A percentile compares a stretch with the other conserved stretches of the same genome.
Evolutionary conservation across 2,329 filamentous ascomycete genomes (phyloP).

Genomic region (Colletotrichum tabaci): DNA sequence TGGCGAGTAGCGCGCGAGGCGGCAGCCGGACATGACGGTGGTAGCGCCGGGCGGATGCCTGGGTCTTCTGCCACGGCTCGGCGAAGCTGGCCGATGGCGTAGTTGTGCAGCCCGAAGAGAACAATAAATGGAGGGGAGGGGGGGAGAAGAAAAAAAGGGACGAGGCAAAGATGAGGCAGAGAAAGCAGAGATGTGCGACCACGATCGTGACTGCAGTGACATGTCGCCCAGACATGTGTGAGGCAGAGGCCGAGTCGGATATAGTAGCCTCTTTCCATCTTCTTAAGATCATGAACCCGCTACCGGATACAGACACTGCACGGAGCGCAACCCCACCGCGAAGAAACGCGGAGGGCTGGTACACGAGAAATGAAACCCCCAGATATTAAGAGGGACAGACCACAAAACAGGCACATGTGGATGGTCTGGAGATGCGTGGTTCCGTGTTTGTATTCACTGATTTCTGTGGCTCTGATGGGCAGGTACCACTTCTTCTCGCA

Average conservation of each 20-base stretch:
- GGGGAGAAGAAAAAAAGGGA: background rate
- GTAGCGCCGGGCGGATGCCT: slow-evolving; percentile 23
- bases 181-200: background rate
- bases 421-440: slow-evolving; percentile 38
- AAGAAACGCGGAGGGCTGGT: slow-evolving; percentile 4
- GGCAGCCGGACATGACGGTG: slow-evolving; percentile 19
- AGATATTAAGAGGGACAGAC: slow-evolving; percentile 14
- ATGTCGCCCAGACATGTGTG: background rate
- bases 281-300: background rate
- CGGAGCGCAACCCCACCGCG: background rate
- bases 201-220: too few species aligned
- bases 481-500: slow-evolving; percentile 1
- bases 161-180: background rate
- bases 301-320: background rate
- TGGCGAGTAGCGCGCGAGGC: slow-evolving; percentile 27
- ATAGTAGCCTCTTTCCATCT: background rate
- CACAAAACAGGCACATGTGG: slow-evolving; percentile 27
- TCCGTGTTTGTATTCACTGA: background rate
- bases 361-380: slow-evolving; percentile 9
- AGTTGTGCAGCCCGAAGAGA: slow-evolving; percentile 11
- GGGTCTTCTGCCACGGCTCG: slow-evolving; percentile 17
- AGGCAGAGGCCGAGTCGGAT: background rate
- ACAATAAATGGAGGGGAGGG: too few species aligned
- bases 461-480: background rate
- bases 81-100: slow-evolving; percentile 33